Conservation (phyloP, 1,284 basidiomycete species). For the Neotropicomus parvogracilis region DNA sequence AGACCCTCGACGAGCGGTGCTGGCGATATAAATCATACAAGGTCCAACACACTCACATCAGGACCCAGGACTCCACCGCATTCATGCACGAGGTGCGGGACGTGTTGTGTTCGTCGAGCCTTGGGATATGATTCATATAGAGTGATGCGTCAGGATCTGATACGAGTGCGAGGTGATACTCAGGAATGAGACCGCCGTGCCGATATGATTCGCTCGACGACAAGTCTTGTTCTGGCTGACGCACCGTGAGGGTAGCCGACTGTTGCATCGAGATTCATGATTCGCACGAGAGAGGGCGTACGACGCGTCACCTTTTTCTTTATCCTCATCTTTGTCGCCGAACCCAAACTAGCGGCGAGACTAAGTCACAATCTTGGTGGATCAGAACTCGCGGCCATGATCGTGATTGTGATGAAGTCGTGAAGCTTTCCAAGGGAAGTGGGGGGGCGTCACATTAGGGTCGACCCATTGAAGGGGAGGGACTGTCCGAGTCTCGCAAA, state of each 20-base stretch:
- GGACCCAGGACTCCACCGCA: not conserved
- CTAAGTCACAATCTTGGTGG: not conserved
- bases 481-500: slow-evolving; percentile 1
- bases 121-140: not conserved
- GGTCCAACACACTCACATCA: no score
- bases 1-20: not conserved
- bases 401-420: not conserved
- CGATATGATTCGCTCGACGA: no score
- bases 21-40: not conserved
- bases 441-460: not conserved
- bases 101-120: not conserved
- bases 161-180: not conserved
- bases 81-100: slow-evolving; percentile 1
- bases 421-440: not conserved
- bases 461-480: not conserved
- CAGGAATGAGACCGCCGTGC: no score
- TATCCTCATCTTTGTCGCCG: no score
- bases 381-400: not conserved
- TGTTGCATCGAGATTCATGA: no score
- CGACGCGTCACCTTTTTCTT: no score
- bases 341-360: no score
- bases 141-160: not conserved
- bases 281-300: no score
- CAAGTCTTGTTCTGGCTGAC: no score
- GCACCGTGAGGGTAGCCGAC: no score